phyloP scores from a whole-genome alignment of 1,284 basidiomycete genomes.

The Cryptococcus neoformans region DNA sequence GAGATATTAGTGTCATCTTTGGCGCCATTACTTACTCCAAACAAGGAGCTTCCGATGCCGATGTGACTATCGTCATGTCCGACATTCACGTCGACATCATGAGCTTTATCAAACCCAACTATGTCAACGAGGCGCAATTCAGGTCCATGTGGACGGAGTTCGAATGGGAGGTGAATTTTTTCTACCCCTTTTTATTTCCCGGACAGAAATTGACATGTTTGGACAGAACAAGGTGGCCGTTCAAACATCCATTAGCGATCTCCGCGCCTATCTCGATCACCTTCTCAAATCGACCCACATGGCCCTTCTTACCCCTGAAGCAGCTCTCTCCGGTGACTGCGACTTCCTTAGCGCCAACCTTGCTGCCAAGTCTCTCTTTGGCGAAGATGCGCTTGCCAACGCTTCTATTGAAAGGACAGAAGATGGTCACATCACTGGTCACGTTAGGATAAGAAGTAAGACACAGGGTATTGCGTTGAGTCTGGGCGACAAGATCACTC shows the following conservation, averaged over 20 bases:
- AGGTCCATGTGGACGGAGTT: slow-evolving; percentile 98
- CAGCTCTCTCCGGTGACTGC: slow-evolving; percentile 84
- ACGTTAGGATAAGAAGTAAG: slow-evolving; percentile 90
- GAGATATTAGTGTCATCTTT: slow-evolving; percentile 67
- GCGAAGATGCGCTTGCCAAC: slow-evolving; percentile 96
- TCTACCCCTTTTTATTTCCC: neutral
- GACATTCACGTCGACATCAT: slow-evolving; percentile 96
- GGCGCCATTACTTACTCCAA: slow-evolving; percentile 98
- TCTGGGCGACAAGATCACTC: slow-evolving; percentile 20
- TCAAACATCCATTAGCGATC: slow-evolving; percentile 72
- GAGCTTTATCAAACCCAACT: slow-evolving; percentile 98
- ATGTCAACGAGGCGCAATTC: slow-evolving; percentile 95
- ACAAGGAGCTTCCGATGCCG: slow-evolving; percentile 78
- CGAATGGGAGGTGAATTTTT: slow-evolving; percentile 68
- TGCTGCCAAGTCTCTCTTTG: slow-evolving; percentile 87
- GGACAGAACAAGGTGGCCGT: slow-evolving; percentile 82
- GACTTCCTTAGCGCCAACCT: slow-evolving; percentile 92
- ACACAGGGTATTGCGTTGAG: slow-evolving; percentile 58
- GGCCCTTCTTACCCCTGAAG: slow-evolving; percentile 93
- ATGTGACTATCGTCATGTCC: slow-evolving; percentile 77
- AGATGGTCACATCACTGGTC: slow-evolving; percentile 75
- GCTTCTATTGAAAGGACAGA: slow-evolving; percentile 89
- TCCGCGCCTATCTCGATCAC: slow-evolving; percentile 79
- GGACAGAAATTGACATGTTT: neutral
- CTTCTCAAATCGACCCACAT: slow-evolving; percentile 94